Evolutionary conservation across 192 early-diverging fungal genomes (phyloP).

Genomic region (Mortierella antarctica): DNA sequence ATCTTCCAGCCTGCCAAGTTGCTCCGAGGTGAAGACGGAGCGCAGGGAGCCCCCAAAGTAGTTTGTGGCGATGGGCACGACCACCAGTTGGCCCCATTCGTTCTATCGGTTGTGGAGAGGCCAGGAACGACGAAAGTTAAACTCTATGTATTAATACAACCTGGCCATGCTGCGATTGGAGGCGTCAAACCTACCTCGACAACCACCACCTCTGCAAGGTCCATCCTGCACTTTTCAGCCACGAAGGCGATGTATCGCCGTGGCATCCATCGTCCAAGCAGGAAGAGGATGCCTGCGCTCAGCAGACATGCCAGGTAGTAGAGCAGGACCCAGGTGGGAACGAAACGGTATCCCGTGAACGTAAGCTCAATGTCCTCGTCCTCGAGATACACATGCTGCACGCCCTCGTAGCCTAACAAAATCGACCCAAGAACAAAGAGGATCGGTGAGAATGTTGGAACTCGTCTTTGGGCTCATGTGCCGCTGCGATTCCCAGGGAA

Average conservation of each 20-base stretch:
- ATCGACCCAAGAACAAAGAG: background rate
- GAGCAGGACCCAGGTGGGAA: constrained; percentile 58
- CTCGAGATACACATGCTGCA: constrained; percentile 34
- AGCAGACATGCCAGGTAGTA: constrained; percentile 75
- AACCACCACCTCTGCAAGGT: constrained; percentile 73
- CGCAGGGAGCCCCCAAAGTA: constrained; percentile 75
- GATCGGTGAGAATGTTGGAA: no score
- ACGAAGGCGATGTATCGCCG: constrained; percentile 76
- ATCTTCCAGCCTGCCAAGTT: constrained; percentile 35
- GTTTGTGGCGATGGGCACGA: constrained; percentile 61
- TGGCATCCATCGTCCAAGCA: constrained; percentile 91
- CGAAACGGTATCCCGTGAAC: constrained; percentile 69
- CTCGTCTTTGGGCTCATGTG: constrained; percentile 7
- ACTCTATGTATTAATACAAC: background rate
- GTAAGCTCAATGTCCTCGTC: constrained; percentile 42
- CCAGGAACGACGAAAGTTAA: background rate
- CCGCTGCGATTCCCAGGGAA: background rate
- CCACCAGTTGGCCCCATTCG: constrained; percentile 70
- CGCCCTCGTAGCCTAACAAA: background rate
- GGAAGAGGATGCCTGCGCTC: constrained; percentile 75
- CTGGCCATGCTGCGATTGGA: background rate
- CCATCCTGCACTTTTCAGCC: constrained; percentile 66
- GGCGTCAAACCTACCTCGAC: constrained; percentile 58
- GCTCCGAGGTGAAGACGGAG: constrained; percentile 70
- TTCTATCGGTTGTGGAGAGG: constrained; percentile 44